Evolutionary conservation across 2,329 filamentous ascomycete genomes (phyloP).

Genomic region (Claviceps arundinis): DNA sequence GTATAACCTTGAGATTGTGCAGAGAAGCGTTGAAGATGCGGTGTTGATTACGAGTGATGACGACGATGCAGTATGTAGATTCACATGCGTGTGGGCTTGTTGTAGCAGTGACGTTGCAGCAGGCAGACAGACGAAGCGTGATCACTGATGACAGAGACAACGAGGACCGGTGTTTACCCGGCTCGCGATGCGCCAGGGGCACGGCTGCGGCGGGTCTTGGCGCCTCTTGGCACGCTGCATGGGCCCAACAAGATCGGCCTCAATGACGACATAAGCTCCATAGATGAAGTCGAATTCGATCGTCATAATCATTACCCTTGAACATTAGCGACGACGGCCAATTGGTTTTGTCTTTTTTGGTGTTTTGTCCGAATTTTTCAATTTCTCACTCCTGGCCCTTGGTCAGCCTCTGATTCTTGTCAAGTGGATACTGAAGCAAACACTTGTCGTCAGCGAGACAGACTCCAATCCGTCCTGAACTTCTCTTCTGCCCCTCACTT

Average conservation of each 20-base stretch:
- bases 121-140: too few relatives aligned
- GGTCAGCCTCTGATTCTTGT: neutral
- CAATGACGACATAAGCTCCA: conserved; percentile 8
- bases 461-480: neutral
- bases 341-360: neutral
- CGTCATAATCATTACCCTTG: neutral
- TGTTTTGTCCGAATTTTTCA: neutral
- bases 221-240: too few relatives aligned
- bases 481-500: neutral
- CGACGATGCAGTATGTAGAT: neutral
- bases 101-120: too few relatives aligned
- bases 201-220: neutral
- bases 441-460: neutral
- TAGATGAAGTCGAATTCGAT: too few relatives aligned
- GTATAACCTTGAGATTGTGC: neutral
- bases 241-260: neutral
- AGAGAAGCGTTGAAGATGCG: neutral
- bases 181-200: neutral
- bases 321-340: neutral
- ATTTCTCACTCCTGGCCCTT: neutral
- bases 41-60: neutral
- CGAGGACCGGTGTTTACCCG: neutral
- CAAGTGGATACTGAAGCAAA: neutral
- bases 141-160: too few relatives aligned
- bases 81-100: neutral